phyloP scores from a whole-genome alignment of 441 rosid species.

The Melastoma candidum region DNA sequence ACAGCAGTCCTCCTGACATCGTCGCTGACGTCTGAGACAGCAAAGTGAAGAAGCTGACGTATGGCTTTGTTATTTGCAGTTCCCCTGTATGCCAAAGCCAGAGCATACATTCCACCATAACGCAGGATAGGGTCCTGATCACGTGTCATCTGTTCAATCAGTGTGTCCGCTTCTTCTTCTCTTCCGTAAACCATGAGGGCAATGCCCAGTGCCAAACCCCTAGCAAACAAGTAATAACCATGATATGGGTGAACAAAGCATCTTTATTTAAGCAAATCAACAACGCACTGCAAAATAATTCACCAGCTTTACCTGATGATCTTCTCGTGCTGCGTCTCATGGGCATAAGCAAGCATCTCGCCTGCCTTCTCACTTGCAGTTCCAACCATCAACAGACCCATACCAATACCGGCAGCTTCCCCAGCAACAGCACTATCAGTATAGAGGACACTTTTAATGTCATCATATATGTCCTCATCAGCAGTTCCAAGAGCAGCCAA shows the following conservation, averaged over 20 bases:
- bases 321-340: conserved; percentile 97
- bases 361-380: conserved; percentile 96
- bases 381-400: conserved; percentile 98
- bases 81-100: conserved; percentile 94
- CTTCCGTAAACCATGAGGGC: conserved; percentile 95
- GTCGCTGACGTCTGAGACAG: conserved; percentile 94
- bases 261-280: not conserved
- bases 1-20: conserved; percentile 98
- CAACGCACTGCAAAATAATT: not conserved
- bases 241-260: not conserved
- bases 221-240: conserved; percentile 13
- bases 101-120: conserved; percentile 97
- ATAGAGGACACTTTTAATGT: conserved; percentile 67
- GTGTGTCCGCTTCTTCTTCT: conserved; percentile 93
- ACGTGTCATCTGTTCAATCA: conserved; percentile 95
- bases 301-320: conserved; percentile 58
- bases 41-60: conserved; percentile 94
- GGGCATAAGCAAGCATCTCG: conserved; percentile 97
- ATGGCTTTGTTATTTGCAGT: conserved; percentile 98
- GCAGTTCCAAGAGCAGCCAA: conserved; percentile 98
- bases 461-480: conserved; percentile 86
- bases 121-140: conserved; percentile 96
- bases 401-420: conserved; percentile 98
- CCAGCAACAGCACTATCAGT: conserved; percentile 96
- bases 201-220: conserved; percentile 85